phyloP scores from a whole-genome alignment of 208 protist species.

The Wallacemonas collosoma region DNA sequence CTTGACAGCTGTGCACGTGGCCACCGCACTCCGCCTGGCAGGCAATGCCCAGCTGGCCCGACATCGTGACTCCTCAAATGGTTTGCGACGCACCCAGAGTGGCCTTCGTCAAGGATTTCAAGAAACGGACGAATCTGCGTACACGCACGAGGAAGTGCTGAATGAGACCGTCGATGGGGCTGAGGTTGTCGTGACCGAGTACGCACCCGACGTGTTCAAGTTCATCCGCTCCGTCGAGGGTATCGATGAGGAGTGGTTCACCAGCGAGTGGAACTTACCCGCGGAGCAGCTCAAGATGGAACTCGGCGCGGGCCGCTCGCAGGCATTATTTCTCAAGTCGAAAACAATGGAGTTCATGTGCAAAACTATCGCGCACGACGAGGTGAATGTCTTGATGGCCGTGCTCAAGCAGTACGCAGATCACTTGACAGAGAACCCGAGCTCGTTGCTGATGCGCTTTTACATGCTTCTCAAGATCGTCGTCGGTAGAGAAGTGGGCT shows the following conservation, averaged over 20 bases:
- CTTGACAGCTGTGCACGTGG: slow-evolving; percentile 67
- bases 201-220: slow-evolving; percentile 74
- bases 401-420: slow-evolving; percentile 54
- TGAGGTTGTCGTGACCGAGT: slow-evolving; percentile 67
- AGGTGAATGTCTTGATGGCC: slow-evolving; percentile 65
- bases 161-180: slow-evolving; percentile 17
- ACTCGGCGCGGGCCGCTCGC: slow-evolving; percentile 78
- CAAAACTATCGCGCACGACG: slow-evolving; percentile 78
- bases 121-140: slow-evolving; percentile 28
- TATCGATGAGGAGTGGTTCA: slow-evolving; percentile 52
- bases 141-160: slow-evolving; percentile 24
- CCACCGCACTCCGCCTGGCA: slow-evolving; percentile 40
- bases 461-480: slow-evolving; percentile 71
- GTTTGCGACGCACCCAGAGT: slow-evolving; percentile 20
- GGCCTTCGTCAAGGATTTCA: slow-evolving; percentile 17
- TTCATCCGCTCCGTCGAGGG: slow-evolving; percentile 56
- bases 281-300: slow-evolving; percentile 59
- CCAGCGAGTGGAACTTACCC: slow-evolving; percentile 71
- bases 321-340: slow-evolving; percentile 84
- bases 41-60: slow-evolving; percentile 28
- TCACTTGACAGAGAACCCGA: slow-evolving; percentile 47
- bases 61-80: slow-evolving; percentile 11
- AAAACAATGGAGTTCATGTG: slow-evolving; percentile 77
- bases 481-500: slow-evolving; percentile 49
- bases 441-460: slow-evolving; percentile 81